Conservation (phyloP, 2,329 filamentous ascomycete genomes). For the Cercospora zeina region DNA sequence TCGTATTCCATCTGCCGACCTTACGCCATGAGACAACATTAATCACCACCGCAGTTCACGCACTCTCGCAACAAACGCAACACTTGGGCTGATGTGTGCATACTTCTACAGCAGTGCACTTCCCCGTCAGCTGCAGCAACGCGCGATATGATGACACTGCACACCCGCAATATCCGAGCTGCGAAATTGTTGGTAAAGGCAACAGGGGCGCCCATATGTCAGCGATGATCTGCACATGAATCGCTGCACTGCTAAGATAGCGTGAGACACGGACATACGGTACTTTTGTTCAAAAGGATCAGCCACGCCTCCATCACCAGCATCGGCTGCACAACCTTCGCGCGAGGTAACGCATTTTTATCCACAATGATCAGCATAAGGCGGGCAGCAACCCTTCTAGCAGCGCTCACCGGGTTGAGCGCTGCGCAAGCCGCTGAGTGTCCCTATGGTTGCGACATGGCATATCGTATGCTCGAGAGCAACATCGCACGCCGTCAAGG, state of each 20-base stretch:
- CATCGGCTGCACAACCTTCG: background rate
- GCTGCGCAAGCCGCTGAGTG: constrained; percentile 20
- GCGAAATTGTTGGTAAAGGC: background rate
- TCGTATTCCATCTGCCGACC: too few relatives aligned
- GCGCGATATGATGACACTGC: background rate
- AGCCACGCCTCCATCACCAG: too few relatives aligned
- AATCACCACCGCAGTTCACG: too few relatives aligned
- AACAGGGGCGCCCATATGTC: background rate
- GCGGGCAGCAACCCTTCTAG: background rate
- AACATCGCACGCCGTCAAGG: constrained; percentile 41
- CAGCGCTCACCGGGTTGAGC: background rate
- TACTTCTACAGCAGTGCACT: background rate
- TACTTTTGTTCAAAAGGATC: too few relatives aligned
- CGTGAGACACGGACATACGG: background rate
- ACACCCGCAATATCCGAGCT: background rate
- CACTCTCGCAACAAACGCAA: too few relatives aligned
- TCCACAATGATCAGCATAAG: constrained; percentile 1
- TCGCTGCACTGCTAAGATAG: background rate
- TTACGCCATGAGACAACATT: too few relatives aligned
- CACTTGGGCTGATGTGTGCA: too few relatives aligned
- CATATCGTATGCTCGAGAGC: constrained; percentile 36
- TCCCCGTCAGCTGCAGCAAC: background rate
- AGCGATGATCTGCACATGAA: constrained; percentile 7
- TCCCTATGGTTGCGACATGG: constrained; percentile 17
- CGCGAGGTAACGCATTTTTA: background rate